Evolutionary conservation across 1,139 yeast genomes (phyloP).

Genomic region (Candida anutae): DNA sequence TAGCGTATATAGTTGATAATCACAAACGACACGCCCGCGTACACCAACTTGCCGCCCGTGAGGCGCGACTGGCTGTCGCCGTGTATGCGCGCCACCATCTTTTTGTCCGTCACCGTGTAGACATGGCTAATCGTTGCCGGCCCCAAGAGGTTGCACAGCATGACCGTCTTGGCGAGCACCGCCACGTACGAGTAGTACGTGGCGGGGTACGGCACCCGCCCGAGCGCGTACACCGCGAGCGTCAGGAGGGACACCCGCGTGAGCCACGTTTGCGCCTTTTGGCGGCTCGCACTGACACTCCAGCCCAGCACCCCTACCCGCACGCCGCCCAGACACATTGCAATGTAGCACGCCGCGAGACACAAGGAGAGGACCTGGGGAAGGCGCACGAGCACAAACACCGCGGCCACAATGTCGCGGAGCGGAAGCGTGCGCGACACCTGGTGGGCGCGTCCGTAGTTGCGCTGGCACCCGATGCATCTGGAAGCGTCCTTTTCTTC

Average conservation of each 20-base stretch:
- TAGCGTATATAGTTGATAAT: conserved; percentile 24
- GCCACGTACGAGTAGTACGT: conserved; percentile 31
- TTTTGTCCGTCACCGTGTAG: conserved; percentile 10
- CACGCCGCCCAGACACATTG: too few species aligned
- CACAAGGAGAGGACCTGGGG: conserved; percentile 36
- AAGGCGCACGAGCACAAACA: conserved; percentile 30
- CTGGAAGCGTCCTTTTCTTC: too few species aligned
- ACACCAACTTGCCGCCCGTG: conserved; percentile 15
- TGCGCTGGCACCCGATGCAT: background rate
- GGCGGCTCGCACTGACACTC: background rate
- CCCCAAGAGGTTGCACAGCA: conserved; percentile 46
- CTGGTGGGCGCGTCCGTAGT: too few species aligned
- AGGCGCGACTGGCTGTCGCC: conserved; percentile 12
- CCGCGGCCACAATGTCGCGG: conserved; percentile 38
- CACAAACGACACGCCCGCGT: conserved; percentile 22
- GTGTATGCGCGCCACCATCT: conserved; percentile 7
- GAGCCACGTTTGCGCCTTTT: background rate
- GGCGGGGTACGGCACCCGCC: conserved; percentile 3
- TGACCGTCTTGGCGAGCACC: conserved; percentile 40
- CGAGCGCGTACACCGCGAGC: background rate
- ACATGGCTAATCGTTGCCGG: conserved; percentile 18
- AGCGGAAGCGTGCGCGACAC: conserved; percentile 13
- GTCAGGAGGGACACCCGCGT: background rate
- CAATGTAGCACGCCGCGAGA: conserved; percentile 29
- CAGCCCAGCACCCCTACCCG: conserved; percentile 11